Base-by-base conservation (phyloP, 768 basidiomycete genomes). In the Boletus rex-veris region DNA sequence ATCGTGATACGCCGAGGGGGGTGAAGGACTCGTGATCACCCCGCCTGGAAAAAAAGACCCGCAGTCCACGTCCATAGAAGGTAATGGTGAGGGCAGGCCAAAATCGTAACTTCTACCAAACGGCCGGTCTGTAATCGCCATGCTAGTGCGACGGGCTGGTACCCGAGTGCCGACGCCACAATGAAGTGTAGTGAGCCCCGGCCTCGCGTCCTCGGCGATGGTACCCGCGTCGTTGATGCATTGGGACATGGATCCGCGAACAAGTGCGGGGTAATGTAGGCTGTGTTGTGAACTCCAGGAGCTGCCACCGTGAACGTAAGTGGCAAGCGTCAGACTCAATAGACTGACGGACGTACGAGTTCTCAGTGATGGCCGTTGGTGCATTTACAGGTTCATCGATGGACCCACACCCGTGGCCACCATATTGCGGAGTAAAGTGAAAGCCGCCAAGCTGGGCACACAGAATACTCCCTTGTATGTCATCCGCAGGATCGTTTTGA, bases 231-330 rank as follows among this genome's bases (percentile, higher is more conserved):
- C 36, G 15, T 53, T 53, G 40, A 62, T 46, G 14, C 18, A 51
- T 41, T 33, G 60, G 21, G 65, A 58, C 37, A 67, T 38, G 66
- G 55, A 57, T 44, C 49, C 57, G 54, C 54, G 57, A 39, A 51
- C 52, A 0, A 66, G 58, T 62, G 63, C 49, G 60, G 67, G 66
- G 67, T 60, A 64, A 45, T 57, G 62, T 33, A 64, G 53, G 54
- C 56, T 45, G 60, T 56, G 67, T 38, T 35, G 63, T 51, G 64
- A 57, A 52, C 33, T 47, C 60, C 63, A 60, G 44, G 63, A 48
- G 52, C 66, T 68, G 66, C 63, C 61, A 60, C 57, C 44, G 7
- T 21, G 30, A 38, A 65, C 63, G 65, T 66, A 63, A 66, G 66
- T 16, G 58, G 33, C 39, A 54, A 51, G 50, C 44, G 18, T 55